Percentiles rank a stretch among this genome's conserved stretches.
phyloP scores from a whole-genome alignment of 2,329 filamentous ascomycete species.

The Botrytis galanthina region DNA sequence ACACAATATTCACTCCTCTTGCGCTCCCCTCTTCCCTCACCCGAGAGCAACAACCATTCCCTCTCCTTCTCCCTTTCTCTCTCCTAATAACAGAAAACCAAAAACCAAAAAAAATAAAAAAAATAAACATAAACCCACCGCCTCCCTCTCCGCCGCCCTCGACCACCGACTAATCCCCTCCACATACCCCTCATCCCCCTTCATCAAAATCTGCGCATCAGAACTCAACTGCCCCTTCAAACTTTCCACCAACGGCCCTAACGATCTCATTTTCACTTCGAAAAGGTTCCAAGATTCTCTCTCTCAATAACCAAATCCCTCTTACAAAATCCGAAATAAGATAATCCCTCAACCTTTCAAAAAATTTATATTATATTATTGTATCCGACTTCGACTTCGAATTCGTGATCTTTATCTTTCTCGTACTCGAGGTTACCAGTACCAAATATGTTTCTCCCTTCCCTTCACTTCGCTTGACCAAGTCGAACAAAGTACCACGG shows the following conservation, averaged over 20 bases:
- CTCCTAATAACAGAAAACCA: neutral
- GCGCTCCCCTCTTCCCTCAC: neutral
- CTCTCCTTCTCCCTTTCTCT: neutral
- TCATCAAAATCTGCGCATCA: slow-evolving; percentile 22
- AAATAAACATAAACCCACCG: slow-evolving; percentile 23
- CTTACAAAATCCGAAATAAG: neutral
- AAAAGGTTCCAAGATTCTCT: no score
- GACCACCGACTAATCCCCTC: slow-evolving; percentile 30
- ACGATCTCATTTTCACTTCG: neutral
- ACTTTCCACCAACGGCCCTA: neutral
- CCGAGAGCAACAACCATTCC: neutral
- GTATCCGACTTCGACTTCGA: no score
- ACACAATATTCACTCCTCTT: neutral
- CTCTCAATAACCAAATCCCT: neutral
- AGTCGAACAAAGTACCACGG: neutral
- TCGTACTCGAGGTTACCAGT: no score
- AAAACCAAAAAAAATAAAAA: neutral
- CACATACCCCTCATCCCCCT: slow-evolving; percentile 25
- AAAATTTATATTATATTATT: neutral
- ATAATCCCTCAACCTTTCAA: neutral
- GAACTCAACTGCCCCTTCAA: slow-evolving; percentile 19
- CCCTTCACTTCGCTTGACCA: neutral
- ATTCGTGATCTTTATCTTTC: no score
- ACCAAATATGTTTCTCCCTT: no score
- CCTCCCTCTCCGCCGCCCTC: slow-evolving; percentile 27